Base-by-base conservation (phyloP, 306 rosid genomes). In the Arachis stenosperma region DNA sequence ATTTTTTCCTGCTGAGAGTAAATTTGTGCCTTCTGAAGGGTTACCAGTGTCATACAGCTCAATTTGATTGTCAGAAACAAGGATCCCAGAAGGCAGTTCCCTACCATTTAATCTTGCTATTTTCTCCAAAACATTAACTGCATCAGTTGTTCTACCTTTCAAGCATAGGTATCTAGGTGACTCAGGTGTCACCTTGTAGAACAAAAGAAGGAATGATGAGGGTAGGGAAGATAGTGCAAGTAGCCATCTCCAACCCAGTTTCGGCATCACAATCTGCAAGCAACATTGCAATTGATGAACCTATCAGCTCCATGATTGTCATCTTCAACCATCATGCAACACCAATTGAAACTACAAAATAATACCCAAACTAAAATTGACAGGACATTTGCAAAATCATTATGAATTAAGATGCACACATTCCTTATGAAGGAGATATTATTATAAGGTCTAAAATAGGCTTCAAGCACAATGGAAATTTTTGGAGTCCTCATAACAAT, bases 211-310 rank as follows among this genome's bases (percentile, higher is more conserved):
- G 73, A 89, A 84, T 9, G 89, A 77, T 4, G 99, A 85, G 36
- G 99, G 99, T 62, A 94, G 73, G 44, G 97, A 78, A 70, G 99
- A 94, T 36, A 91, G 72, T 39, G 86, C 97, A 79, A 94, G 97
- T 64, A 91, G 85, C 97, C 97, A 91, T 84, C 99, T 94, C 99
- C 99, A 91, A 55, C 99, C 99, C 73, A 94, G 73, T 60, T 65
- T 84, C 73, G 99, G 99, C 99, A 94, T 91, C 82, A 94, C 77
- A 79, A 85, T 68, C 99, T 94, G 91, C 84, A 82, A 79, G 53
- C 62, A 73, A 75, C 37, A 70, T 74, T 73, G 72, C 51, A 80
- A 69, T 71, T 70, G 59, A 79, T 76, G 47, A 78, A 78, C 73
- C 46, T 69, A 61, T 58, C 73, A 42, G 63, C 66, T 8, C 47